These are phyloP conservation scores for Monascus purpureus DNA, from an alignment of 495 filamentous ascomycete genomes.

Conservation along the genomic window DNA sequence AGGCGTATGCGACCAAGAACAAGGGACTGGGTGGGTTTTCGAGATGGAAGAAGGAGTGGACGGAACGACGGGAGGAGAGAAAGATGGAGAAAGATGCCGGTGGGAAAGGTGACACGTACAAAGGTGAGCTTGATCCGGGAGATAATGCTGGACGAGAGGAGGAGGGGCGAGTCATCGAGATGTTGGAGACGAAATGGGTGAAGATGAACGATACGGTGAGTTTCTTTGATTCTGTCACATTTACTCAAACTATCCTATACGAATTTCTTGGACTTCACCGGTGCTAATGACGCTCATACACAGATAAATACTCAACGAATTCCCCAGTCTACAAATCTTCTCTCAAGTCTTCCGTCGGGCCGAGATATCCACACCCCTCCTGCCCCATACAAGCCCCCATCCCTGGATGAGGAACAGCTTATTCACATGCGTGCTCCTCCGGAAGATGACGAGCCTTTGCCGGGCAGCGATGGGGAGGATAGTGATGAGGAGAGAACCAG, in stretches of 20 bases:
- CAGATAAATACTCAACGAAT: slow-evolving; percentile 73
- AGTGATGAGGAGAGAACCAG: slow-evolving; percentile 34
- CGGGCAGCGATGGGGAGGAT: slow-evolving; percentile 24
- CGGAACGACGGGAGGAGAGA: slow-evolving; percentile 29
- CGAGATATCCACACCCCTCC: slow-evolving; percentile 63
- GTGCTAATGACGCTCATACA: too few relatives aligned
- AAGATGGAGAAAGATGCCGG: slow-evolving; percentile 61
- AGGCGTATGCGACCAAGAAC: slow-evolving; percentile 16
- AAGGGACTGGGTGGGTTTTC: slow-evolving; percentile 24
- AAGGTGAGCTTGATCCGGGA: slow-evolving; percentile 54
- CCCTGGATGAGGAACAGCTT: slow-evolving; percentile 42
- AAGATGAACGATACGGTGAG: slow-evolving; percentile 86
- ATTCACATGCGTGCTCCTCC: slow-evolving; percentile 32
- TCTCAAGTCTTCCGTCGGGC: slow-evolving; percentile 70
- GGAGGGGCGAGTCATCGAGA: slow-evolving; percentile 72
- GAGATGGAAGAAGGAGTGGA: slow-evolving; percentile 36
- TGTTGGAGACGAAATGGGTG: slow-evolving; percentile 78
- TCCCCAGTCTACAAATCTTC: slow-evolving; percentile 50
- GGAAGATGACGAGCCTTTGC: slow-evolving; percentile 18
- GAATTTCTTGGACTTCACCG: too few relatives aligned
- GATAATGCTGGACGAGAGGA: slow-evolving; percentile 72
- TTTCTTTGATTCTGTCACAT: slow-evolving; percentile 3
- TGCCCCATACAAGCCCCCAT: slow-evolving; percentile 42
- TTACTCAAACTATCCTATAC: too few relatives aligned
- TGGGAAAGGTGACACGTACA: slow-evolving; percentile 36